Conservation (phyloP, 345 rosid genomes). For the Arabidopsis arenosa region DNA sequence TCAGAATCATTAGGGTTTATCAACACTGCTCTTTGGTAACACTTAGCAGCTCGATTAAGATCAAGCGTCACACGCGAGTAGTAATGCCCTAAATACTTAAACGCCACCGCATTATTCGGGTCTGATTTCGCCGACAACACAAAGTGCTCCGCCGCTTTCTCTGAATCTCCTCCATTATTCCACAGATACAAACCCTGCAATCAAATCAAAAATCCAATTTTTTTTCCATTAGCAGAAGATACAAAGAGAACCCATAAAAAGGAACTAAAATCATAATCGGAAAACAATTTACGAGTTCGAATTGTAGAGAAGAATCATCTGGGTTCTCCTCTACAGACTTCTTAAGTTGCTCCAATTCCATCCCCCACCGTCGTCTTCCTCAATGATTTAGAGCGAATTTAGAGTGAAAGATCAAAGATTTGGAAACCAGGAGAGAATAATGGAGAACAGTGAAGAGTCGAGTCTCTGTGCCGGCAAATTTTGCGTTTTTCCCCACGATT, state of each 20-base stretch:
- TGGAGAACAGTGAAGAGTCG: not conserved
- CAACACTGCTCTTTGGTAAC: slow-evolving; percentile 83
- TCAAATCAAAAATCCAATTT: slow-evolving; percentile 16
- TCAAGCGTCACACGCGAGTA: slow-evolving; percentile 56
- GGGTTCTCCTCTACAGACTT: slow-evolving; percentile 69
- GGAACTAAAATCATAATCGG: not conserved
- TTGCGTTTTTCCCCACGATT: no score
- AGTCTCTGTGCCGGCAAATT: no score
- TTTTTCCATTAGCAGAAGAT: not conserved
- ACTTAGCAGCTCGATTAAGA: slow-evolving; percentile 78
- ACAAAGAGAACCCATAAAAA: not conserved
- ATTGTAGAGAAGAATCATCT: slow-evolving; percentile 66
- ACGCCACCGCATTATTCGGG: slow-evolving; percentile 69
- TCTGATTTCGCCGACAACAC: slow-evolving; percentile 69
- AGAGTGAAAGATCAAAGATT: not conserved
- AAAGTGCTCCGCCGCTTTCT: slow-evolving; percentile 81
- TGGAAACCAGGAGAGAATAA: not conserved
- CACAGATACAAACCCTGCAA: slow-evolving; percentile 70
- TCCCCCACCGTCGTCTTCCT: slow-evolving; percentile 13
- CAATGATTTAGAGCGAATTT: not conserved
- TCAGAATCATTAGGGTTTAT: slow-evolving; percentile 73
- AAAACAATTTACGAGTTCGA: slow-evolving; percentile 56
- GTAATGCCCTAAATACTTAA: slow-evolving; percentile 80
- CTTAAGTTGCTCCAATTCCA: slow-evolving; percentile 51
- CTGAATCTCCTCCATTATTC: slow-evolving; percentile 54